A percentile compares a stretch with the other conserved stretches of the same genome.
These are phyloP conservation scores for Macrolepiota fuliginosa DNA, from an alignment of 768 basidiomycete species.

Conservation along the genomic window DNA sequence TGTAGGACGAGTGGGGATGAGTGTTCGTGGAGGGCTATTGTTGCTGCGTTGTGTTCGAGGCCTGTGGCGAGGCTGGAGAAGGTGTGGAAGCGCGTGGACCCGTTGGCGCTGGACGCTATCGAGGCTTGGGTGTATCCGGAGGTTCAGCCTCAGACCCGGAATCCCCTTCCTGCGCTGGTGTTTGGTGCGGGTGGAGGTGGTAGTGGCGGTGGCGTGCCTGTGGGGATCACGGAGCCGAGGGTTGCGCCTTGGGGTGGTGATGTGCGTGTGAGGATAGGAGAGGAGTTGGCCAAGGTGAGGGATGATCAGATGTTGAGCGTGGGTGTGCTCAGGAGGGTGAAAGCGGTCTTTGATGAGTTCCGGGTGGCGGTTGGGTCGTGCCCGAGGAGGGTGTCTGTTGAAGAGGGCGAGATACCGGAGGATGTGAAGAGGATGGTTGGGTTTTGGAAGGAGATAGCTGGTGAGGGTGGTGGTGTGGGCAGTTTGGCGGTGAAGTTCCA, in stretches of 20 bases:
- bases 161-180: no score
- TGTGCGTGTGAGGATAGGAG: constrained; percentile 41
- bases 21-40: constrained; percentile 75
- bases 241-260: constrained; percentile 73
- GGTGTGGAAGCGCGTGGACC: constrained; percentile 75
- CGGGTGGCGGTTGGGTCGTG: constrained; percentile 50
- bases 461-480: constrained; percentile 34
- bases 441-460: constrained; percentile 55
- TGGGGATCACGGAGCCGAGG: constrained; percentile 40
- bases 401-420: constrained; percentile 37
- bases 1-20: constrained; percentile 75
- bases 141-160: not conserved
- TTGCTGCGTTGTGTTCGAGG: constrained; percentile 65
- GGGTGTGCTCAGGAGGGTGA: constrained; percentile 37
- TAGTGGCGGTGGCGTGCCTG: constrained; percentile 22
- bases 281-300: constrained; percentile 44
- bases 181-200: no score
- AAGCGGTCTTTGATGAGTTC: constrained; percentile 50
- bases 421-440: constrained; percentile 49
- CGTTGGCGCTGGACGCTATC: constrained; percentile 50
- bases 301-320: constrained; percentile 44
- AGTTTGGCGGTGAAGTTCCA: constrained; percentile 56
- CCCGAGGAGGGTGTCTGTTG: constrained; percentile 35
- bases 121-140: constrained; percentile 61
- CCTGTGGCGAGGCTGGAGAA: constrained; percentile 77